phyloP scores from a whole-genome alignment of 345 rosid species.

The Raphanus sativus region DNA sequence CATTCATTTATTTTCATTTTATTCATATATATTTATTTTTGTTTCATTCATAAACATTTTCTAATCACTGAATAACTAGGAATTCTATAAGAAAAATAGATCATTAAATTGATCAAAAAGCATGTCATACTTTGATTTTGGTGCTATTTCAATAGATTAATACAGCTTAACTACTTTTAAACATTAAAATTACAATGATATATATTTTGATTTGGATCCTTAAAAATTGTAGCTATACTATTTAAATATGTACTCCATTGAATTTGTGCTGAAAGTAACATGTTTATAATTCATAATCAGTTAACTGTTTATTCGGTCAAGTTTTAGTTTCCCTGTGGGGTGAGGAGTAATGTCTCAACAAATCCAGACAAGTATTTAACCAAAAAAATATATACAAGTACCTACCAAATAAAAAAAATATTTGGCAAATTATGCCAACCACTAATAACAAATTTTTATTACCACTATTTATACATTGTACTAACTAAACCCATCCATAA shows the following conservation, averaged over 20 bases:
- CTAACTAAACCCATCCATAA: slow-evolving; percentile 3
- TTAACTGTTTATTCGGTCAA: background rate
- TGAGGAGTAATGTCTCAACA: background rate
- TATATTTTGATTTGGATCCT: too few relatives aligned
- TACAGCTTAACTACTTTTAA: background rate
- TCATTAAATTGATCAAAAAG: background rate
- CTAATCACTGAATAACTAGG: slow-evolving; percentile 31
- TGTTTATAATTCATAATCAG: background rate
- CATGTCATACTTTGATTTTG: background rate
- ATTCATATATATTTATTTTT: too few relatives aligned
- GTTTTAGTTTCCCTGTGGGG: background rate
- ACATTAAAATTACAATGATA: background rate
- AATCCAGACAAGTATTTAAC: background rate
- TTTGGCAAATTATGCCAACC: background rate
- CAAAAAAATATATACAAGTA: background rate
- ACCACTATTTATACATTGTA: background rate
- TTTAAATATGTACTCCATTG: background rate
- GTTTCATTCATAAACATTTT: too few relatives aligned
- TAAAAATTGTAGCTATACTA: background rate
- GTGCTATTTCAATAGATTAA: too few relatives aligned
- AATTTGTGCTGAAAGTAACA: background rate
- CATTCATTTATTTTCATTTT: too few relatives aligned
- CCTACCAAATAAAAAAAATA: background rate
- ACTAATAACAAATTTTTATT: background rate
- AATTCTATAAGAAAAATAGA: slow-evolving; percentile 14